Base-by-base conservation (phyloP, 225 moss, liverwort and hornwort genomes). In the Lunularia cruciata region DNA sequence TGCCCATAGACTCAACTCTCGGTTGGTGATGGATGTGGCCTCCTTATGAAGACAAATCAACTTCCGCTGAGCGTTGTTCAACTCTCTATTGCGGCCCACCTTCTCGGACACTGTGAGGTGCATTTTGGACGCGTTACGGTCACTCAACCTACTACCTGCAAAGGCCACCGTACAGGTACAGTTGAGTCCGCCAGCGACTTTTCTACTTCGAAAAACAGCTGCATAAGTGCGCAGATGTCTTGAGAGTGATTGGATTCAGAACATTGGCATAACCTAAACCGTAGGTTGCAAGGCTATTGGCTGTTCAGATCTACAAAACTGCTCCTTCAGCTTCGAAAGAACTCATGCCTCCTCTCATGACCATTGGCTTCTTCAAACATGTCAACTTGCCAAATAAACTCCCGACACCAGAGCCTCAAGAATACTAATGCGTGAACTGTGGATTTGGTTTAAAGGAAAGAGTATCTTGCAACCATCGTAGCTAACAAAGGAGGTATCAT, bases 21-120 rank as follows among this genome's bases (percentile, higher is more conserved):
- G 63, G 30, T 74, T 74, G 45, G 69, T 79, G 37, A 79, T 70
- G 65, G 78, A 70, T 43, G 78, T 73, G 20, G 70, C 69, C 65
- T 79, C 70, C 70, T 79, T 74, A 45, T 74, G 74, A 33, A 79
- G 65, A 70, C 74, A 79, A 22, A 79, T 70, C 78, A 74, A 20
- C 64, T 73, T 78, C 32, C 69, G 69, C 62, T 78, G 78, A 11
- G 70, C 78, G 65, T 79, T 74, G 32, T 63, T 79, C 70, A 79
- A 58, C 53, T 79, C 78, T 56, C 65, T 79, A 65, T 73, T 79
- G 57, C 70, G 73, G 47, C 56, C 67, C 53, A 53, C 72, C 54
- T 68, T 72, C 72, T 48, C 51, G 25, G 62, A 34, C 2, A 69
- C 55, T 18, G 69, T 52, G 18, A 68, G 39, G 16, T 56, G 69